These are phyloP conservation scores for Nicotiana knightiana DNA, from an alignment of 257 asterid species.

Conservation along the genomic window DNA sequence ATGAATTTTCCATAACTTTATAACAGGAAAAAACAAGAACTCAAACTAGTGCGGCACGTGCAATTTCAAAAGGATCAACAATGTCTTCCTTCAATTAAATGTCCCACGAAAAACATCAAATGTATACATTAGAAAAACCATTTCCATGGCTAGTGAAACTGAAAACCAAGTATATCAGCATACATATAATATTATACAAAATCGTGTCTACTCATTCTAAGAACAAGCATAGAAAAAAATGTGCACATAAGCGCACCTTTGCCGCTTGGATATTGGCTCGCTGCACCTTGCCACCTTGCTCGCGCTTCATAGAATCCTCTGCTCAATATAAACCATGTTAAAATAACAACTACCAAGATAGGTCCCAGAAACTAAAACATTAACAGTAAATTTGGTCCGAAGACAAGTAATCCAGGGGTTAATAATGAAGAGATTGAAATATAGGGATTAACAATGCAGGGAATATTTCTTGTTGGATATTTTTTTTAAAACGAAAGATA, in stretches of 20 bases:
- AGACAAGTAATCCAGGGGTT: too few species aligned
- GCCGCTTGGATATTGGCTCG: constrained; percentile 92
- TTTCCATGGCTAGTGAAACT: background rate
- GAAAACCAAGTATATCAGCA: background rate
- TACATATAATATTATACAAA: background rate
- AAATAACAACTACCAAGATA: background rate
- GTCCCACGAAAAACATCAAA: background rate
- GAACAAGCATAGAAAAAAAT: background rate
- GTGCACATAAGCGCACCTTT: constrained; percentile 41
- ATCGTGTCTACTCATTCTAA: background rate
- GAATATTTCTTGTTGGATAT: background rate
- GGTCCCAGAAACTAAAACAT: background rate
- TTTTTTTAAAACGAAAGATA: too few species aligned
- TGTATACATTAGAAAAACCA: background rate
- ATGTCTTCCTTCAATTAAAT: background rate
- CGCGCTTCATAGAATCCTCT: constrained; percentile 85
- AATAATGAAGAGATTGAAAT: too few species aligned
- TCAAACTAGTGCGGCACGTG: background rate
- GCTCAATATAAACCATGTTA: constrained; percentile 24
- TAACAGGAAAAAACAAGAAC: background rate
- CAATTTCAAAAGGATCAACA: background rate
- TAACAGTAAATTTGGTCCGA: too few species aligned
- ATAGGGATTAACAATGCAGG: too few species aligned
- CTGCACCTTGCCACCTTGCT: constrained; percentile 86
- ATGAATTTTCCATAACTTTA: background rate